Evolutionary conservation across 495 filamentous ascomycete species (phyloP), one percentile per base, ranked within the genome.

Genomic region (Neurospora terricola): DNA sequence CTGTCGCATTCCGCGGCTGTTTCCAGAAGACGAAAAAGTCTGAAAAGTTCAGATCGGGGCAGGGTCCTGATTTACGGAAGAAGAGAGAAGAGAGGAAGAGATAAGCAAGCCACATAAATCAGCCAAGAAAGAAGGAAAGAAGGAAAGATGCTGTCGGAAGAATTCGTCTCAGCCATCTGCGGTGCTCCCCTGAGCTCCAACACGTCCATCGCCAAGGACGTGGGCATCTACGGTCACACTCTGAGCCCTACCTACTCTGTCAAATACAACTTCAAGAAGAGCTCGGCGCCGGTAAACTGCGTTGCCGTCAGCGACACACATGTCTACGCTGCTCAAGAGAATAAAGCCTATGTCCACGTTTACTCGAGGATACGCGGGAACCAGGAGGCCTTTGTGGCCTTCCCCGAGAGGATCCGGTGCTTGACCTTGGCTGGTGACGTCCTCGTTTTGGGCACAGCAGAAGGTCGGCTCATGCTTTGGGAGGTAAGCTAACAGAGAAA

Each of bases 271-370:
- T 96, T 97, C 87, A 98, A 97, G 87, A 97, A 97, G 84, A 97
- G 92, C 83, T 93, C 93, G 39, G 91, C 91, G 9, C 84, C 90
- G 30, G 83, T 87, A 66, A 93, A 94, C 81, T 91, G 92, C 74
- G 83, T 99, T 36, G 96, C 93, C 38, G 87, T 93, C 73, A 97
- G 88, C 78, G 85, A 89, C 45, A 90, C 91, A 27, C 96, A 99
- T 79, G 86, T 98, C 40, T 99, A 96, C 77, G 90, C 95, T 3
- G 95, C 92, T 9, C 96, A 99, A 78, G 87, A 89, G 16, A 94
- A 93, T 43, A 98, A 98, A 81, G 93, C 94, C 1, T 90, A 96
- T 38, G 86, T 99, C 7, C 93, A 98, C 83, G 92, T 99, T 71
- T 98, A 97, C 79, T 92, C 88, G 70, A 87, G 94, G 69, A 86